phyloP scores from a whole-genome alignment of 768 basidiomycete genomes.

The Agaricus subrufescens region DNA sequence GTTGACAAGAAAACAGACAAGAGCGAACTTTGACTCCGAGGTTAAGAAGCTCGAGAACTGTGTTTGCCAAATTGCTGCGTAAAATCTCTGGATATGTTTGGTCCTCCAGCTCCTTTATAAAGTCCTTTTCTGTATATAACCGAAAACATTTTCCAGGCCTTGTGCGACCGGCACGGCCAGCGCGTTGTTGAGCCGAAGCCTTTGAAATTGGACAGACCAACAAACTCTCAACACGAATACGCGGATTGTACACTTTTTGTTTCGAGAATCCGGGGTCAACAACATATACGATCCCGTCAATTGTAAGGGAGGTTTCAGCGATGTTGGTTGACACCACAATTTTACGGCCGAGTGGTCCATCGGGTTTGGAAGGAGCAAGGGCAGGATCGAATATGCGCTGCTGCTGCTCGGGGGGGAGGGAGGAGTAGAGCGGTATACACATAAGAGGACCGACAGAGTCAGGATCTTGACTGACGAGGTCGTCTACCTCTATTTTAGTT shows the following conservation, averaged over 20 bases:
- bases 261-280: conserved; percentile 98
- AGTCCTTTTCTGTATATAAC: conserved; percentile 95
- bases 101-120: conserved; percentile 92
- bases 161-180: conserved; percentile 94
- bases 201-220: conserved; percentile 95
- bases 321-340: conserved; percentile 96
- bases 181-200: conserved; percentile 92
- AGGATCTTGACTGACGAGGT: conserved; percentile 65
- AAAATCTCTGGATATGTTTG: conserved; percentile 98
- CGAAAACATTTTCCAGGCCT: conserved; percentile 97
- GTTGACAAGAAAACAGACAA: not conserved
- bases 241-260: conserved; percentile 97
- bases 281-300: conserved; percentile 99
- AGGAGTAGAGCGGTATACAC: conserved; percentile 94
- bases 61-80: conserved; percentile 88
- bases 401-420: conserved; percentile 89
- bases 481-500: conserved; percentile 87
- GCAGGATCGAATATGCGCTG: conserved; percentile 94
- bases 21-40: conserved; percentile 73
- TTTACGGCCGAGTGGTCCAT: conserved; percentile 85
- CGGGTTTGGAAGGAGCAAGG: conserved; percentile 54
- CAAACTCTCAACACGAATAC: conserved; percentile 92
- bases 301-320: conserved; percentile 95
- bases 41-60: conserved; percentile 91
- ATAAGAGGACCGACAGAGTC: conserved; percentile 78